These are phyloP conservation scores for Solanum chacoense DNA, from an alignment of 305 asterid genomes.

Conservation along the genomic window DNA sequence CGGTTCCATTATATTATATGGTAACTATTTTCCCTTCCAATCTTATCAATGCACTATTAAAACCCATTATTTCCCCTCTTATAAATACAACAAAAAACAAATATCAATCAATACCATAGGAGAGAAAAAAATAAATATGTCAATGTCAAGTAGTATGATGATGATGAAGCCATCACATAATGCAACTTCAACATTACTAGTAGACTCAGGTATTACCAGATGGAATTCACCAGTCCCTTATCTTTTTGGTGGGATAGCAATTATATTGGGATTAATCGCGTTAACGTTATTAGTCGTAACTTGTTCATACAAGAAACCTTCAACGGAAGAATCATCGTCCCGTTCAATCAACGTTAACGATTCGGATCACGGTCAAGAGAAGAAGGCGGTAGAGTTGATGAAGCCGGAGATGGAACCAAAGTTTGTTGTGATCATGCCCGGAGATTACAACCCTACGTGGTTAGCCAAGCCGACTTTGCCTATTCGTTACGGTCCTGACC, in stretches of 20 bases:
- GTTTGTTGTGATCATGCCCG: constrained; percentile 63
- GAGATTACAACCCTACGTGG: constrained; percentile 46
- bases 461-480: constrained; percentile 29
- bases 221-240: constrained; percentile 51
- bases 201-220: constrained; percentile 9
- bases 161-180: constrained; percentile 18
- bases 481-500: neutral
- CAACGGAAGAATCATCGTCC: neutral
- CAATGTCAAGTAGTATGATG: neutral
- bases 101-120: neutral
- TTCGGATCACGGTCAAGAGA: neutral
- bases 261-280: constrained; percentile 36
- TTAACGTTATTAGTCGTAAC: constrained; percentile 39
- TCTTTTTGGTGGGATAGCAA: constrained; percentile 38
- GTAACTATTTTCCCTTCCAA: neutral
- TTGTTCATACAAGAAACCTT: constrained; percentile 22
- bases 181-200: constrained; percentile 9
- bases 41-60: constrained; percentile 4
- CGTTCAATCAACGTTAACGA: neutral
- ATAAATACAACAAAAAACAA: neutral
- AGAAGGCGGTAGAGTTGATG: neutral
- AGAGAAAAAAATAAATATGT: neutral
- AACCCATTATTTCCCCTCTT: neutral
- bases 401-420: constrained; percentile 26
- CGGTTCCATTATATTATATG: neutral